phyloP scores from a whole-genome alignment of 2,329 filamentous ascomycete genomes.

The Pseudogymnoascus sp. region DNA sequence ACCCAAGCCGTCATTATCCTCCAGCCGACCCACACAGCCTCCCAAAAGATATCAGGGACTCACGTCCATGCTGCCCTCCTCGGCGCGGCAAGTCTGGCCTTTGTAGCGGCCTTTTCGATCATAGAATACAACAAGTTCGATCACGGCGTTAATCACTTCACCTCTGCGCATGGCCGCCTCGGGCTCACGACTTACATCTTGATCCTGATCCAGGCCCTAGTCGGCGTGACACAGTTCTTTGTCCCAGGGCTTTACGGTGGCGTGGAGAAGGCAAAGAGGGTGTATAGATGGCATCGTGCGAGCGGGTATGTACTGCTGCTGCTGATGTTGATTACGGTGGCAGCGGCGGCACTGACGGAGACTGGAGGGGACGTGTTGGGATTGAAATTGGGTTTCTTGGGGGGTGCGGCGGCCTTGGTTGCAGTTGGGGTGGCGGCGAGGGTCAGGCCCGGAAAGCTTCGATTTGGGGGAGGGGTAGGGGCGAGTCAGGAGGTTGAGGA shows the following conservation, averaged over 20 bases:
- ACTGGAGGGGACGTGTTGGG: slow-evolving; percentile 63
- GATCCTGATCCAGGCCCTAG: slow-evolving; percentile 63
- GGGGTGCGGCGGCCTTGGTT: slow-evolving; percentile 59
- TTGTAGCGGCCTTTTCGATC: slow-evolving; percentile 58
- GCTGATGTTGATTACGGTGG: slow-evolving; percentile 66
- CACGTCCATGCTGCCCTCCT: slow-evolving; percentile 61
- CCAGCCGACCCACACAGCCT: slow-evolving; percentile 73
- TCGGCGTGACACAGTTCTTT: slow-evolving; percentile 80
- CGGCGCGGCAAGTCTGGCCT: slow-evolving; percentile 44
- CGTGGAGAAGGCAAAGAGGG: slow-evolving; percentile 66
- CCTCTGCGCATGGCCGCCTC: slow-evolving; percentile 72
- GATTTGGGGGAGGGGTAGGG: slow-evolving; percentile 39
- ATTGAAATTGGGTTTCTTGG: slow-evolving; percentile 69
- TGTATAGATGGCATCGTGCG: slow-evolving; percentile 86
- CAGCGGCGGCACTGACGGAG: slow-evolving; percentile 67
- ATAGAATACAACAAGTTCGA: slow-evolving; percentile 81
- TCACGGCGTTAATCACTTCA: slow-evolving; percentile 63
- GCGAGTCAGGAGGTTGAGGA: slow-evolving; percentile 13
- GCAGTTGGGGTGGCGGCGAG: slow-evolving; percentile 68
- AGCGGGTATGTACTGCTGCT: slow-evolving; percentile 68
- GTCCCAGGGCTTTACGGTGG: slow-evolving; percentile 69
- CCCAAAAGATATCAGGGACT: slow-evolving; percentile 61
- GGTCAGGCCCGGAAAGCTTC: slow-evolving; percentile 77
- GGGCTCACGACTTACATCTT: slow-evolving; percentile 69
- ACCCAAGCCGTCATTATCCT: slow-evolving; percentile 76